phyloP scores from a whole-genome alignment of 139 green algal species.

The Haematococcus sp. region DNA sequence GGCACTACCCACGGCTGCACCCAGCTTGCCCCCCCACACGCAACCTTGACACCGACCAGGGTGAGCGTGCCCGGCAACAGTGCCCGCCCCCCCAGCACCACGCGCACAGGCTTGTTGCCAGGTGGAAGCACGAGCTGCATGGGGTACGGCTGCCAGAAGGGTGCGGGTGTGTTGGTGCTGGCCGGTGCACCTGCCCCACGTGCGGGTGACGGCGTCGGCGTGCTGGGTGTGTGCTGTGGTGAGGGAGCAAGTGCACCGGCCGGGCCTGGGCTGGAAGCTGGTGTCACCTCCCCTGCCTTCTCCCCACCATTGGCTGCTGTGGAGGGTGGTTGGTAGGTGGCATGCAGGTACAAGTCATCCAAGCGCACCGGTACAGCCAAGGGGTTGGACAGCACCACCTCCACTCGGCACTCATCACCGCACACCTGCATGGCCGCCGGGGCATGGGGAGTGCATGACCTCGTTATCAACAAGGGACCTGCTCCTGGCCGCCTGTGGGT shows the following conservation, averaged over 20 bases:
- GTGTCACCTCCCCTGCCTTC: neutral
- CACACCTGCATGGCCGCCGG: slow-evolving; percentile 55
- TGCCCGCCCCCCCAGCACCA: slow-evolving; percentile 42
- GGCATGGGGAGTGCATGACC: no score
- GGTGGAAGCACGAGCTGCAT: slow-evolving; percentile 46
- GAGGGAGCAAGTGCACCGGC: neutral
- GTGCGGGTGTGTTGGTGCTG: no score
- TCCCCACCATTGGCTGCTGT: neutral
- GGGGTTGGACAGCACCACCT: slow-evolving; percentile 71
- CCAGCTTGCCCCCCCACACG: slow-evolving; percentile 7
- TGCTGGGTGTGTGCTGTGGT: neutral
- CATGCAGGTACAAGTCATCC: slow-evolving; percentile 20
- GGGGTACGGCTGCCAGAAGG: slow-evolving; percentile 14
- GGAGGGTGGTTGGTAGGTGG: neutral
- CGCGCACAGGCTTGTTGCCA: slow-evolving; percentile 42
- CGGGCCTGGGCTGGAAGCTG: neutral
- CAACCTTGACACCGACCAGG: slow-evolving; percentile 33
- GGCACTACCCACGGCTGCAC: slow-evolving; percentile 2
- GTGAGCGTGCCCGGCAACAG: slow-evolving; percentile 46
- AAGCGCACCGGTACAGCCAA: slow-evolving; percentile 52
- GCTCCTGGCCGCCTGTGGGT: no score
- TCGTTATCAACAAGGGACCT: no score
- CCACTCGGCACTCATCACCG: slow-evolving; percentile 59
- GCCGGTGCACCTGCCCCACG: no score
- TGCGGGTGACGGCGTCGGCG: no score